Percentiles rank a stretch among this genome's conserved stretches.
phyloP scores from a whole-genome alignment of 2,329 filamentous ascomycete species.

The Westerdykella ornata region DNA sequence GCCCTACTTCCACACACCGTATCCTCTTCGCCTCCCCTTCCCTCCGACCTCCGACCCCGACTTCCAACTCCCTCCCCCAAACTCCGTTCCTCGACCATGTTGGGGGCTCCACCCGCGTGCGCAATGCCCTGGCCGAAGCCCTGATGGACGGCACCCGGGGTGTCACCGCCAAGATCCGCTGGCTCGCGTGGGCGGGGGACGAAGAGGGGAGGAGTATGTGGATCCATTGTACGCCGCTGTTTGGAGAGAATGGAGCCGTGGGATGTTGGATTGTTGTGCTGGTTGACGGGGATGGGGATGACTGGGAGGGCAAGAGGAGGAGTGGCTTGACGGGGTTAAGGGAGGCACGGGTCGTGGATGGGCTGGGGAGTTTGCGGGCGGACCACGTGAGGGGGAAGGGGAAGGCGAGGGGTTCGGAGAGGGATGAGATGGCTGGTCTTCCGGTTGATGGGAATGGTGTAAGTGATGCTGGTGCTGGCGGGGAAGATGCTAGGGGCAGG shows the following conservation, averaged over 20 bases:
- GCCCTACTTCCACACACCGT: slow-evolving; percentile 43
- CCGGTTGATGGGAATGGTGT: slow-evolving; percentile 1
- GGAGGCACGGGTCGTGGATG: neutral
- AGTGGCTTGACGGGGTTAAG: neutral
- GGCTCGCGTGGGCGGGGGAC: slow-evolving; percentile 45
- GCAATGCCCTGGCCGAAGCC: slow-evolving; percentile 51
- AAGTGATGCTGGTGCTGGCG: neutral
- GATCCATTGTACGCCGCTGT: slow-evolving; percentile 70
- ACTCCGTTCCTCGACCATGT: slow-evolving; percentile 45
- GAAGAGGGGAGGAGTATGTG: slow-evolving; percentile 59
- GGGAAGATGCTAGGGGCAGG: no score
- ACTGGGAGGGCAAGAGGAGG: slow-evolving; percentile 20
- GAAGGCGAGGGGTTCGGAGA: neutral
- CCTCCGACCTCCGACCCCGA: slow-evolving; percentile 38
- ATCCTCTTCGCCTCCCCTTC: slow-evolving; percentile 47
- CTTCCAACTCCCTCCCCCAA: slow-evolving; percentile 42
- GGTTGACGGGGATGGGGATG: slow-evolving; percentile 46
- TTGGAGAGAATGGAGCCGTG: slow-evolving; percentile 59
- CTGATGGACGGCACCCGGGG: slow-evolving; percentile 58
- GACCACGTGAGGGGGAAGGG: neutral
- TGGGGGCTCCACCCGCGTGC: slow-evolving; percentile 47
- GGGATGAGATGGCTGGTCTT: slow-evolving; percentile 2
- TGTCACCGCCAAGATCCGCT: slow-evolving; percentile 68
- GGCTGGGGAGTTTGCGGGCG: neutral
- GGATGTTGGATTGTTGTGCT: slow-evolving; percentile 76